phyloP scores from a whole-genome alignment of 2,329 filamentous ascomycete species.

The Pestalotiopsis sp. region DNA sequence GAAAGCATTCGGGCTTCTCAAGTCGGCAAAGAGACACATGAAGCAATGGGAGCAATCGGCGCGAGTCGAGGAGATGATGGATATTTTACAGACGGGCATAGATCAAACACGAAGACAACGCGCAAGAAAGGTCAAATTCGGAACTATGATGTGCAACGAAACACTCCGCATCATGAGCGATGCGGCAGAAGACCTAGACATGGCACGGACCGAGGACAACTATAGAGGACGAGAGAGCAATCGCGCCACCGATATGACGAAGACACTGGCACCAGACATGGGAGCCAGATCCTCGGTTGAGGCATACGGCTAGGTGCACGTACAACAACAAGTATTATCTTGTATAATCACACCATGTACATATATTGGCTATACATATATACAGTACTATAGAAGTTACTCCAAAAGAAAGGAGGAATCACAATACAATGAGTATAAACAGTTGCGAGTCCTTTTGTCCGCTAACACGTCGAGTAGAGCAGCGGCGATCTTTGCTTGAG shows the following conservation, averaged over 20 bases:
- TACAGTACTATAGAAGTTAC: not conserved
- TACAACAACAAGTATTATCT: slow-evolving; percentile 1
- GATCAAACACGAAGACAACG: slow-evolving; percentile 16
- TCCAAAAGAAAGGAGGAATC: no score
- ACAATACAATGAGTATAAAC: no score
- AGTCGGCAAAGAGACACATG: slow-evolving; percentile 21
- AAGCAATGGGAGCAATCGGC: slow-evolving; percentile 12
- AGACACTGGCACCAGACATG: not conserved
- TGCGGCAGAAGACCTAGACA: slow-evolving; percentile 17
- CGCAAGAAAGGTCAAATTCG: slow-evolving; percentile 15
- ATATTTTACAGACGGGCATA: slow-evolving; percentile 22
- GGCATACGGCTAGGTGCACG: slow-evolving; percentile 3
- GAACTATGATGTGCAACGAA: slow-evolving; percentile 23
- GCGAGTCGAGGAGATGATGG: slow-evolving; percentile 13
- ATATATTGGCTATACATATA: not conserved
- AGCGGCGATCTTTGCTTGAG: no score
- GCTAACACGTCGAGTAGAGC: no score
- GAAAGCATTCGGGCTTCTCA: slow-evolving; percentile 22
- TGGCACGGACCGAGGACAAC: not conserved
- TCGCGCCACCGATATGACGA: not conserved
- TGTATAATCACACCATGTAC: not conserved
- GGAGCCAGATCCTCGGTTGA: not conserved
- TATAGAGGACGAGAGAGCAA: not conserved
- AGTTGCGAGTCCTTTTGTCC: no score
- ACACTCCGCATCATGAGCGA: slow-evolving; percentile 28